These are phyloP conservation scores for Pinus taeda DNA, from an alignment of 75 land plant genomes.

Conservation along the genomic window DNA sequence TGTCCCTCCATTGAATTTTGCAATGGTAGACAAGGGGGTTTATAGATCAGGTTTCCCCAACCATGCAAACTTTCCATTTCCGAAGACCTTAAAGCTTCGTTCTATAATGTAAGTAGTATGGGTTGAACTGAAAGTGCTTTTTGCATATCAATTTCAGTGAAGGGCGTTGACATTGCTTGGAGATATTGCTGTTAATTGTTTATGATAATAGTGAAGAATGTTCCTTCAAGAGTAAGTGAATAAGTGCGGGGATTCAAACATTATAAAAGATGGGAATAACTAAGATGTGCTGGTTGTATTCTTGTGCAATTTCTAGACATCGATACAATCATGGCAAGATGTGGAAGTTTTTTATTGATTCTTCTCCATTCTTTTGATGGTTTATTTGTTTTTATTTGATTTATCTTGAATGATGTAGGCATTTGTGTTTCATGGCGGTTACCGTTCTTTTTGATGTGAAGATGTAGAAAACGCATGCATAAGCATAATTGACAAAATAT, in stretches of 20 bases:
- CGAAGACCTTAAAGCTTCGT: conserved; percentile 61
- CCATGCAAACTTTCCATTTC: conserved; percentile 60
- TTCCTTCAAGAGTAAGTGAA: no score
- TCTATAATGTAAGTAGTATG: conserved; percentile 61
- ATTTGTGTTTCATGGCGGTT: background rate
- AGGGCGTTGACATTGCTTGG: background rate
- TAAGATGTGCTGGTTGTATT: background rate
- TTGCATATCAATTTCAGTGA: no score
- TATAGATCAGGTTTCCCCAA: conserved; percentile 90
- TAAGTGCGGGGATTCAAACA: background rate
- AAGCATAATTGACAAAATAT: background rate
- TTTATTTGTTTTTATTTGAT: background rate
- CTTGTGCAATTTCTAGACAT: background rate
- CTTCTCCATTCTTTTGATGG: background rate
- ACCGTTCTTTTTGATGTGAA: background rate
- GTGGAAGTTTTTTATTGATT: background rate
- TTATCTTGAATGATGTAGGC: background rate
- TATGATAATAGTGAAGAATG: background rate
- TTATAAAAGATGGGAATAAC: background rate
- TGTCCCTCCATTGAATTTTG: conserved; percentile 84
- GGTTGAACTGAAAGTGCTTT: background rate
- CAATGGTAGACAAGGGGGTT: conserved; percentile 87
- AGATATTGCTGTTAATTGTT: background rate
- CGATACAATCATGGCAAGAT: background rate
- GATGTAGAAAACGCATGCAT: background rate